phyloP scores from a whole-genome alignment of 495 filamentous ascomycete species.

The Penicillium pancosmium region DNA sequence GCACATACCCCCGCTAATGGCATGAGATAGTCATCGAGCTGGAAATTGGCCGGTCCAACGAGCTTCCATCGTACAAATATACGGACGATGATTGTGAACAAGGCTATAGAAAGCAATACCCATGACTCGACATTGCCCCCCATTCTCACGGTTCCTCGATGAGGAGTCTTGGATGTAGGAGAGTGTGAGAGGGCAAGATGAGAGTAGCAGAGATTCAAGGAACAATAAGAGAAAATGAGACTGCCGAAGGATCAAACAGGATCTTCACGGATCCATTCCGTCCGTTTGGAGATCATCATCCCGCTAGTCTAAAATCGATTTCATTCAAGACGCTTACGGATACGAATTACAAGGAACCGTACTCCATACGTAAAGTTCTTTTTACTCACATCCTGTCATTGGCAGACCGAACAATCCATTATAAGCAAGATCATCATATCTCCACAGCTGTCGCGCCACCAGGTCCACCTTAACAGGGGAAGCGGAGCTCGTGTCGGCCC shows the following conservation, averaged over 20 bases:
- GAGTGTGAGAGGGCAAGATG: neutral
- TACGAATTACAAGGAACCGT: no score
- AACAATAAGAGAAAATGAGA: neutral
- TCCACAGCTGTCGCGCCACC: conserved; percentile 6
- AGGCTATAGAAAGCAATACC: conserved; percentile 46
- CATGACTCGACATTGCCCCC: conserved; percentile 46
- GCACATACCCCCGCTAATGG: conserved; percentile 48
- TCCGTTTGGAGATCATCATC: neutral
- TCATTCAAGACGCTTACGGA: no score
- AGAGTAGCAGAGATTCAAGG: neutral
- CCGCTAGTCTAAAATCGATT: neutral
- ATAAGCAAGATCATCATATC: neutral
- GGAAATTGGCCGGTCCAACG: conserved; percentile 47
- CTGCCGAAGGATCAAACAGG: neutral
- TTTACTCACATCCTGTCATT: neutral
- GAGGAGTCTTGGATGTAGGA: neutral
- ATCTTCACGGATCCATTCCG: conserved; percentile 2
- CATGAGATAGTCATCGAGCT: conserved; percentile 62
- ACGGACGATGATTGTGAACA: conserved; percentile 48
- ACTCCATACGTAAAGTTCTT: neutral
- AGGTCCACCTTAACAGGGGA: neutral
- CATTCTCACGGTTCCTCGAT: conserved; percentile 12
- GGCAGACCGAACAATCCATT: neutral
- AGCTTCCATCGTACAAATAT: conserved; percentile 47
- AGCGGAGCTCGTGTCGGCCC: neutral